Conservation (phyloP, 2,329 filamentous ascomycete species). For the Eutypella sp. region DNA sequence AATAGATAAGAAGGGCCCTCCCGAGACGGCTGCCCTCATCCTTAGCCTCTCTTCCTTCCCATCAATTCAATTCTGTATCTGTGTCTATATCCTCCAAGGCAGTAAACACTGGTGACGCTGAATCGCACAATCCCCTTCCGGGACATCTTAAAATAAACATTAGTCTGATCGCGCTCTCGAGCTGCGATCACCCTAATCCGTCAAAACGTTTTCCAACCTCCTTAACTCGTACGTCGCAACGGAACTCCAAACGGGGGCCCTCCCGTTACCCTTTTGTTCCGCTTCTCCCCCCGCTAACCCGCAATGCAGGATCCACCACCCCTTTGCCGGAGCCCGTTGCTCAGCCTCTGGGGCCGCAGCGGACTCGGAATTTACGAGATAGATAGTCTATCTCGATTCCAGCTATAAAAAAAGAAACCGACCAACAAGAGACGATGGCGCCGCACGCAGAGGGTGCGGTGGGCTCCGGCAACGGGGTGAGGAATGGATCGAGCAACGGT, state of each 20-base stretch:
- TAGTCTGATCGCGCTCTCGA: slow-evolving; percentile 49
- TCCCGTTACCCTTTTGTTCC: slow-evolving; percentile 7
- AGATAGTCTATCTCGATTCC: slow-evolving; percentile 33
- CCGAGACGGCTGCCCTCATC: neutral
- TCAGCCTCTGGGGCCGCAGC: slow-evolving; percentile 82
- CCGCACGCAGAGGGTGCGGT: slow-evolving; percentile 71
- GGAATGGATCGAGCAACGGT: slow-evolving; percentile 45
- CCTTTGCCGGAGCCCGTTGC: slow-evolving; percentile 94
- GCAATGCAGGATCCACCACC: slow-evolving; percentile 72
- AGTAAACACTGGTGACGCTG: neutral
- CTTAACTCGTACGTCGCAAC: slow-evolving; percentile 72
- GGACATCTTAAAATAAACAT: slow-evolving; percentile 8
- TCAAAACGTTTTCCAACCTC: slow-evolving; percentile 98
- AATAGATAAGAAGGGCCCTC: neutral
- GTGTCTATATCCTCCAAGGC: neutral
- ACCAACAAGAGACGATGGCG: slow-evolving; percentile 62
- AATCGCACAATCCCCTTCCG: neutral
- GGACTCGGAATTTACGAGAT: slow-evolving; percentile 57
- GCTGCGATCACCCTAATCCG: slow-evolving; percentile 59
- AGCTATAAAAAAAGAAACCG: slow-evolving; percentile 21
- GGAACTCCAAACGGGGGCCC: slow-evolving; percentile 30
- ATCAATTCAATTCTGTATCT: neutral
- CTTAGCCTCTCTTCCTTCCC: neutral
- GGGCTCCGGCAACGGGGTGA: slow-evolving; percentile 55
- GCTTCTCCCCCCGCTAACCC: slow-evolving; percentile 9